Conservation (phyloP, 2,329 filamentous ascomycete genomes). For the Cladosporium sp. region DNA sequence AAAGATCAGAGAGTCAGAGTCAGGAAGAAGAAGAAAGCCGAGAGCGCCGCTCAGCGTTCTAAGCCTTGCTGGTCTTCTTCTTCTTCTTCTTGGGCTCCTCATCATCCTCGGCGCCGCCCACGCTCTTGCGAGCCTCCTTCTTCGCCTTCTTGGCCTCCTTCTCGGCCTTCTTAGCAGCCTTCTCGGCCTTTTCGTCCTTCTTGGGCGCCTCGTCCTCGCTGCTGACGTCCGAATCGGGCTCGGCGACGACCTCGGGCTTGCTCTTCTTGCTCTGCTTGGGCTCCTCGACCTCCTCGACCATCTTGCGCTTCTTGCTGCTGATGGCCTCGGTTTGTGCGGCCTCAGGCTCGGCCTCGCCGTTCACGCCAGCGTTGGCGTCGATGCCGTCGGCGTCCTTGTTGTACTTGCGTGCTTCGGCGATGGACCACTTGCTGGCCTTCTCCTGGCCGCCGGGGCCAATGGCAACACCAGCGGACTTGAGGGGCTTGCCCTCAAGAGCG, state of each 20-base stretch:
- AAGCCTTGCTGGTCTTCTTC: conserved; percentile 42
- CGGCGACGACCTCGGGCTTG: conserved; percentile 22
- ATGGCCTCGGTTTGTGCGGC: conserved; percentile 38
- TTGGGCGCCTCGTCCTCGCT: conserved; percentile 23
- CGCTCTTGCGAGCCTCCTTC: conserved; percentile 48
- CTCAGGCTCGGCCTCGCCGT: conserved; percentile 48
- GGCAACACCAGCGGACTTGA: conserved; percentile 72
- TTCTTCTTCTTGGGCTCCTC: conserved; percentile 63
- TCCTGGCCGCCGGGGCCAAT: conserved; percentile 72
- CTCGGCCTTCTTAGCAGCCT: conserved; percentile 41
- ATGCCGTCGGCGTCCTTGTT: conserved; percentile 91
- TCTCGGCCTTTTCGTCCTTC: conserved; percentile 38
- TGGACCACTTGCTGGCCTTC: conserved; percentile 74
- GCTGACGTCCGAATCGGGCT: conserved; percentile 25
- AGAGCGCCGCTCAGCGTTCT: neutral
- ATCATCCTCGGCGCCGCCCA: conserved; percentile 37
- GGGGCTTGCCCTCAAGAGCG: conserved; percentile 84
- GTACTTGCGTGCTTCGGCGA: conserved; percentile 93
- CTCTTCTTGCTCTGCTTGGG: conserved; percentile 19
- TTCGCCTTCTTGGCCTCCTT: conserved; percentile 56
- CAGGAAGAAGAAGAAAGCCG: neutral
- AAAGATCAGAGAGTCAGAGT: neutral
- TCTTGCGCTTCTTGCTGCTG: conserved; percentile 41
- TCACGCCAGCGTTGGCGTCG: conserved; percentile 60
- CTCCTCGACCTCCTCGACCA: conserved; percentile 52